Percentiles rank a stretch among this genome's conserved stretches.
Evolutionary conservation across 164 flowering plant species (phyloP).

Genomic region (Annona cherimola): DNA sequence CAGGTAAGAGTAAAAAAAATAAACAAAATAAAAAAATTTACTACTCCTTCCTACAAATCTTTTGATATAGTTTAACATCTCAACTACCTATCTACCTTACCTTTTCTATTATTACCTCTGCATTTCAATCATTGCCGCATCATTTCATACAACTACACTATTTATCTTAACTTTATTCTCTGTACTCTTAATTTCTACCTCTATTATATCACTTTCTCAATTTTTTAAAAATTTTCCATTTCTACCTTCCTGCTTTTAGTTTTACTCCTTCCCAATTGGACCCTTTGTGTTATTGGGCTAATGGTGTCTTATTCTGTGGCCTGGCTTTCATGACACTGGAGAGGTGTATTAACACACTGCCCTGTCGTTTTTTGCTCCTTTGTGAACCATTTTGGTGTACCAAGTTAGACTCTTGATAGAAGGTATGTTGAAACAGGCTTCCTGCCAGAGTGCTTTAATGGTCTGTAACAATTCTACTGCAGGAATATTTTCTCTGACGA

Average conservation of each 20-base stretch:
- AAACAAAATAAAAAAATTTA: no score
- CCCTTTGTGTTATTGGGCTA: not conserved
- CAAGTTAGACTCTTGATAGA: not conserved
- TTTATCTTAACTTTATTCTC: no score
- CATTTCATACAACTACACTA: no score
- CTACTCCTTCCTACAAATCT: no score
- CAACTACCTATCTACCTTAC: no score
- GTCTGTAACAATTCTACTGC: slow-evolving; percentile 13
- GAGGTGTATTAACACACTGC: not conserved
- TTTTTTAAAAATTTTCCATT: not conserved
- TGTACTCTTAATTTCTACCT: no score
- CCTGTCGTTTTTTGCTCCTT: not conserved
- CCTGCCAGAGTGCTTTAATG: not conserved
- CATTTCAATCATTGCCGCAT: no score
- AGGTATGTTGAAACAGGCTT: not conserved
- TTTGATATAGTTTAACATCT: no score
- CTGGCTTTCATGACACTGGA: not conserved
- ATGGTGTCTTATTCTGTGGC: not conserved
- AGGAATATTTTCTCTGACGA: slow-evolving; percentile 95
- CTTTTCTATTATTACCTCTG: no score
- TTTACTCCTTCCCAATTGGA: no score
- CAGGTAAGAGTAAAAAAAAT: no score
- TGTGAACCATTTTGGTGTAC: not conserved
- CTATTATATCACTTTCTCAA: no score
- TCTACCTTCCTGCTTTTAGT: not conserved